Percentiles rank a stretch among this genome's conserved stretches.
phyloP scores from a whole-genome alignment of 2,329 filamentous ascomycete genomes.

The Colletotrichum sp. region DNA sequence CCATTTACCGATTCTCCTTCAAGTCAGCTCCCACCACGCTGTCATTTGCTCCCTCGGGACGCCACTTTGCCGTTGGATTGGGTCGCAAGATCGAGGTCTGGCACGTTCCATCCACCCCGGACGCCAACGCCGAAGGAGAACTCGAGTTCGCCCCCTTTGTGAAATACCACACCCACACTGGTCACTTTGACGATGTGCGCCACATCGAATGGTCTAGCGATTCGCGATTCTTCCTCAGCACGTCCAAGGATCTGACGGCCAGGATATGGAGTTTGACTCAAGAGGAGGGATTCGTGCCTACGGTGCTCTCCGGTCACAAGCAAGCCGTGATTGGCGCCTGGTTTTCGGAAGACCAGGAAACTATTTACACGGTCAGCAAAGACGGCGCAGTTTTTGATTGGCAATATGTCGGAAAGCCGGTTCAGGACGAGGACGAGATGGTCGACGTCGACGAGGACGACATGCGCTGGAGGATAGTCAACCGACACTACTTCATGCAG shows the following conservation, averaged over 20 bases:
- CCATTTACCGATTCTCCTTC: conserved; percentile 96
- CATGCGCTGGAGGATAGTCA: conserved; percentile 88
- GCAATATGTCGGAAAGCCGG: conserved; percentile 75
- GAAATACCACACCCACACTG: conserved; percentile 81
- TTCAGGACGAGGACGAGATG: conserved; percentile 63
- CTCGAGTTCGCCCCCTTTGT: conserved; percentile 96
- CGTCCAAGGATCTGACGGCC: conserved; percentile 90
- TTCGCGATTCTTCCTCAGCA: conserved; percentile 91
- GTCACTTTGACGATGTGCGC: conserved; percentile 86
- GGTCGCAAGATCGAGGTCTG: conserved; percentile 92
- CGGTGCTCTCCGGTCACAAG: conserved; percentile 87
- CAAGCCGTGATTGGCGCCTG: conserved; percentile 93
- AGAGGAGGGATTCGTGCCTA: conserved; percentile 88
- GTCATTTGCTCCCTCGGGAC: conserved; percentile 88
- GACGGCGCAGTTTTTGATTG: conserved; percentile 97
- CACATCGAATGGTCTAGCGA: conserved; percentile 96
- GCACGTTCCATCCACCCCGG: conserved; percentile 91
- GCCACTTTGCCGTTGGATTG: conserved; percentile 87
- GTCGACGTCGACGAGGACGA: conserved; percentile 64
- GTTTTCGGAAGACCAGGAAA: conserved; percentile 94
- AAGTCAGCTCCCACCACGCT: conserved; percentile 81
- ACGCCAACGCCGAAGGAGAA: conserved; percentile 77
- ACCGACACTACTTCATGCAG: conserved; percentile 93
- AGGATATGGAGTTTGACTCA: conserved; percentile 93
- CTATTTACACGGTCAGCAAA: conserved; percentile 94